Evolutionary conservation across 78 protist genomes (phyloP).

Genomic region (Planoprotostelium fungivorum): DNA sequence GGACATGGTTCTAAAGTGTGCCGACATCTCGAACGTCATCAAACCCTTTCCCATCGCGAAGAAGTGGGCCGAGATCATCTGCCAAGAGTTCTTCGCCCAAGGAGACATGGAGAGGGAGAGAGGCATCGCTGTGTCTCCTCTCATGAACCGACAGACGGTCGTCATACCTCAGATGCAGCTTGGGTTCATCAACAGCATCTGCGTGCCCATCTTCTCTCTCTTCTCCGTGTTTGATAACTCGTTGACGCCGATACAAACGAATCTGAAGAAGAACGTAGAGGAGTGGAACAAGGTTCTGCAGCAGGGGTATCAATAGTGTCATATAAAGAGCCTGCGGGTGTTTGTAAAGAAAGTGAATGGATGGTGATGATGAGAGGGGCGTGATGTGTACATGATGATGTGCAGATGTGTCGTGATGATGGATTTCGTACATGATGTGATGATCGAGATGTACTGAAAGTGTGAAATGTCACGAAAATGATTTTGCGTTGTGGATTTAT

Average conservation of each 20-base stretch:
- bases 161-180: constrained; percentile 9
- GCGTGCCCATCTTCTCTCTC: constrained; percentile 5
- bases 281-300: neutral
- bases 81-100: constrained; percentile 11
- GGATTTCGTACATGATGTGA: no score
- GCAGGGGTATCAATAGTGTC: no score
- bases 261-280: neutral
- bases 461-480: no score
- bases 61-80: constrained; percentile 23
- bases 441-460: no score
- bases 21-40: constrained; percentile 15
- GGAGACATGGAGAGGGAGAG: constrained; percentile 6
- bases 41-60: constrained; percentile 16
- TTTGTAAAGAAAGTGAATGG: no score
- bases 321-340: no score
- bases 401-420: no score
- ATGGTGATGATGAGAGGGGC: no score
- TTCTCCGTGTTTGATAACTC: neutral
- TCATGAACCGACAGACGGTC: constrained; percentile 10
- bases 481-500: no score
- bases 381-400: no score
- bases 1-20: constrained; percentile 3
- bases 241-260: neutral
- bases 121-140: neutral
- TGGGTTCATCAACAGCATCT: constrained; percentile 5